Conservation (phyloP, 2,329 filamentous ascomycete species). For the Aspergillus hortae region DNA sequence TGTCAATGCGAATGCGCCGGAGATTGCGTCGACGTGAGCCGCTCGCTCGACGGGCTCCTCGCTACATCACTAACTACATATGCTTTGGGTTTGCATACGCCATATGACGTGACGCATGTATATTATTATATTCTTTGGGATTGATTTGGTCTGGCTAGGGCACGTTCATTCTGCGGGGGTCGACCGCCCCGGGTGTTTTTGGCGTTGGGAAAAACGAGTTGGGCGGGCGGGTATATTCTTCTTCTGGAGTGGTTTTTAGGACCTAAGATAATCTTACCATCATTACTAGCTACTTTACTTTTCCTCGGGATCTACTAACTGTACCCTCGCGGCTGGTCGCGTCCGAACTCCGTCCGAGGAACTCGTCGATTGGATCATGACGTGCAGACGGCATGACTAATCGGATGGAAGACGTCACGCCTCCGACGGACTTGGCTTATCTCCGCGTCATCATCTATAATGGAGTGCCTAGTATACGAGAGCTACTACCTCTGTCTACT, state of each 20-base stretch:
- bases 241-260: too few relatives aligned
- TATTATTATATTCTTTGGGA: slow-evolving; percentile 31
- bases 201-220: neutral
- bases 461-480: too few relatives aligned
- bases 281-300: too few relatives aligned
- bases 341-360: too few relatives aligned
- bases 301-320: too few relatives aligned
- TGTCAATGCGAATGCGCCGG: slow-evolving; percentile 36
- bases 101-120: slow-evolving; percentile 32
- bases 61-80: neutral
- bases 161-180: neutral
- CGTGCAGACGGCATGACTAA: neutral
- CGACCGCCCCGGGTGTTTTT: neutral
- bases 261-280: too few relatives aligned
- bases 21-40: slow-evolving; percentile 34
- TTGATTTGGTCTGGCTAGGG: neutral
- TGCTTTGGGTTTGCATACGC: neutral
- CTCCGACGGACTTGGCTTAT: neutral
- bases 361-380: neutral
- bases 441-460: neutral
- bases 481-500: too few relatives aligned
- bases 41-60: neutral
- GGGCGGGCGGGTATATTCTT: too few relatives aligned
- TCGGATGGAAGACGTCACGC: neutral
- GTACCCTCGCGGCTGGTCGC: too few relatives aligned